Conservation (phyloP, 2,329 filamentous ascomycete species). For the Cytospora piceicola region DNA sequence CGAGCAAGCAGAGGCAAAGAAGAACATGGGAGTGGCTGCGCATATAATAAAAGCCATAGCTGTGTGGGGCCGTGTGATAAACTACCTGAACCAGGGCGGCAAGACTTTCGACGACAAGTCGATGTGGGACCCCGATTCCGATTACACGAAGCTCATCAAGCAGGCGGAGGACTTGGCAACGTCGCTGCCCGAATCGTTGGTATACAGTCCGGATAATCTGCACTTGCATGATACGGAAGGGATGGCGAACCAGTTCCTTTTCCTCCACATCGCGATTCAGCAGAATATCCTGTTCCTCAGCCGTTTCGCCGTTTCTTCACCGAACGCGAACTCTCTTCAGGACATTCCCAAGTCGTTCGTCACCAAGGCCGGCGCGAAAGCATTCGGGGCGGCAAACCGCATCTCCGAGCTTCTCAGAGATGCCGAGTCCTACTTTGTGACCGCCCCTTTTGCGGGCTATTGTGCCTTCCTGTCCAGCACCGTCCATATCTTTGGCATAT, state of each 20-base stretch:
- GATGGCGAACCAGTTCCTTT: constrained; percentile 88
- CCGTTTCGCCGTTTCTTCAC: constrained; percentile 78
- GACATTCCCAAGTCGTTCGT: constrained; percentile 80
- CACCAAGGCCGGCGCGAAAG: constrained; percentile 72
- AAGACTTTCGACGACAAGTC: constrained; percentile 76
- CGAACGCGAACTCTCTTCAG: constrained; percentile 64
- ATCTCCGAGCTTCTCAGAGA: constrained; percentile 86
- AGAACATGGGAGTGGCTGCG: constrained; percentile 93
- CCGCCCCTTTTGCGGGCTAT: constrained; percentile 92
- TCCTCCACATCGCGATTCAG: constrained; percentile 86
- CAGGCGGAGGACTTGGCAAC: constrained; percentile 72
- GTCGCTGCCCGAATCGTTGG: constrained; percentile 70
- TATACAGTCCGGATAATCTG: constrained; percentile 80
- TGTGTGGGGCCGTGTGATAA: constrained; percentile 87
- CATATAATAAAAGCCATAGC: constrained; percentile 86
- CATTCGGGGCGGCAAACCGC: constrained; percentile 80
- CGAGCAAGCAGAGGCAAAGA: constrained; percentile 66
- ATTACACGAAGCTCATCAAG: constrained; percentile 70
- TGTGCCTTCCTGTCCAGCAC: constrained; percentile 92
- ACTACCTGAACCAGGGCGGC: constrained; percentile 88
- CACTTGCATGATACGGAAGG: constrained; percentile 82
- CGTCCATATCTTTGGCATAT: constrained; percentile 91
- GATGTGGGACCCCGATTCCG: constrained; percentile 83
- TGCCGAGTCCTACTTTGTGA: constrained; percentile 76
- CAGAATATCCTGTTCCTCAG: constrained; percentile 91